Conservation (phyloP, 2,329 filamentous ascomycete genomes). For the Cladorrhinum sp. region DNA sequence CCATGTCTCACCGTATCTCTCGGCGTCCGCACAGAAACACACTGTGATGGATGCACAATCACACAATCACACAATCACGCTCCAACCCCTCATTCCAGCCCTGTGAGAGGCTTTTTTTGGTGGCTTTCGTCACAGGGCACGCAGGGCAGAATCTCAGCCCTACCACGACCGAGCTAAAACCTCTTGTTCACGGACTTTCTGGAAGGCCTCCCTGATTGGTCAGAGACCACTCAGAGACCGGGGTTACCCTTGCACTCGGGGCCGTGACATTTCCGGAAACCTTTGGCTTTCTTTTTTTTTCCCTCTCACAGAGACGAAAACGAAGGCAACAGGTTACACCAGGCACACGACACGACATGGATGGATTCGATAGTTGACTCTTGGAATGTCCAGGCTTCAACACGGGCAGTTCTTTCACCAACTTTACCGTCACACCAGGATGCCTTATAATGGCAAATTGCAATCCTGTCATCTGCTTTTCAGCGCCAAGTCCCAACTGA, state of each 20-base stretch:
- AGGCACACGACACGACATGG: background rate
- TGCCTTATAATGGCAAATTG: too few species aligned
- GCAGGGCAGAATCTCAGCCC: background rate
- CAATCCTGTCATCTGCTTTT: too few species aligned
- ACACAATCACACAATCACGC: background rate
- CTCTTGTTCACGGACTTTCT: background rate
- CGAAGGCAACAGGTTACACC: background rate
- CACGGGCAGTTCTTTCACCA: background rate
- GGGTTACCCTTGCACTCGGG: background rate
- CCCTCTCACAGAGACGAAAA: background rate
- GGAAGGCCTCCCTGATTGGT: background rate
- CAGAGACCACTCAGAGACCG: background rate
- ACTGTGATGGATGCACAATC: background rate
- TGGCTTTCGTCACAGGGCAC: background rate
- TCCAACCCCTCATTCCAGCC: background rate
- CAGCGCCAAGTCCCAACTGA: too few species aligned
- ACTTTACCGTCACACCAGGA: background rate
- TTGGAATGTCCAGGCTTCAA: background rate
- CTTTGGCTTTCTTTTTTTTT: background rate
- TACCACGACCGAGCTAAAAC: background rate
- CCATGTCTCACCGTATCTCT: background rate
- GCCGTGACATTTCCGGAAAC: background rate
- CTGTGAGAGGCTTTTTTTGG: background rate
- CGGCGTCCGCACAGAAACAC: background rate
- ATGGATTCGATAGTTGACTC: background rate